Base-by-base conservation (phyloP, 2,329 filamentous ascomycete genomes). In the Beauveria pseudobassiana region DNA sequence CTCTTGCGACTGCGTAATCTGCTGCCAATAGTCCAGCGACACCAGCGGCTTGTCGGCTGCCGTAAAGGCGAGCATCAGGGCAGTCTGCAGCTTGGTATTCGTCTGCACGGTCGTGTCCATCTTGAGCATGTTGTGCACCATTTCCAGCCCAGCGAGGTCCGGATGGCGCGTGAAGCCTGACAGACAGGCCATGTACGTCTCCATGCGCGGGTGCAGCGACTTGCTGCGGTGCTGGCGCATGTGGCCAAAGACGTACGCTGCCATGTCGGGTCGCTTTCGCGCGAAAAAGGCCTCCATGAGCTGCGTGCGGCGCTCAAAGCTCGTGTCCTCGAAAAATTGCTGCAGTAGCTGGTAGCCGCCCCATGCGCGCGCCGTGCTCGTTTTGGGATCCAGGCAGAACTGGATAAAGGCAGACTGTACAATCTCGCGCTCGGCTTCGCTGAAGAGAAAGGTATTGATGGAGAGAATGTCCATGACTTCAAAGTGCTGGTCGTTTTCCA, bases 111-210 rank as follows among this genome's bases (percentile, higher is more conserved):
- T 83, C n/a, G 87, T 82, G 72, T 99, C 95, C 73, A 97, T 87
- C 76, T 96, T 98, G 66, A 97, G 81, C 85, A 96, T 93, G 71
- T 97, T 96, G 76, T 96, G 89, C 2, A 96, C 84, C 64, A 89
- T 84, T 63, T 86, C 84, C 22, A 97, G 77, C 48, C 86, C 86
- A 61, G 90, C 86, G 1, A 76, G 34, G 60, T 78, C 76, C 1
- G 75, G 75, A 48, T 76, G 74, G n/a, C 74, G 73, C 3, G 87
- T 87, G 26, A 96, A 83, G 2, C 91, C 90, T 63, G 90, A 84
- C 62, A 98, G 88, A 64, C 87, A 93, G 40, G 81, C 77, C 3
- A 90, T 82, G 70, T 99, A 99, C 5, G 89, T 89, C 50, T 90
- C 86, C 10, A 83, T 74, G 3, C 80, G 87, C 0, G 95, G 91